A percentile compares a stretch with the other conserved stretches of the same genome.
These are phyloP conservation scores for Tagetes erecta DNA, from an alignment of 129 eudicot species.

Conservation along the genomic window DNA sequence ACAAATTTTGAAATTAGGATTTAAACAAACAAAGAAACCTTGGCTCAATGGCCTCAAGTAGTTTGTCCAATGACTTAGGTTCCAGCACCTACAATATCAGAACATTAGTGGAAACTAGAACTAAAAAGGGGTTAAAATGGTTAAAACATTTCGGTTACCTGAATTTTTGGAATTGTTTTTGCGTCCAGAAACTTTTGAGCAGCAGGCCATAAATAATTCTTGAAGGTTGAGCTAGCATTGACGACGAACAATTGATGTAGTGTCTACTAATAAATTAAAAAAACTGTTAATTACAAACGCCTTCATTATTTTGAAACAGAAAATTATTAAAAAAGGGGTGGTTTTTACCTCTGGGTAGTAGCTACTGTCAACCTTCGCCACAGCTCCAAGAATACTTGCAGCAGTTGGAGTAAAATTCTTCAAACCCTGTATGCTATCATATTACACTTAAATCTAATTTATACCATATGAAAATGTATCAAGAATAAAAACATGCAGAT, in stretches of 20 bases:
- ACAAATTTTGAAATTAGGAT: slow-evolving; percentile 11
- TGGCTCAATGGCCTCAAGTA: slow-evolving; percentile 65
- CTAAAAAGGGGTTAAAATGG: not conserved
- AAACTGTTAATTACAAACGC: slow-evolving; percentile 2
- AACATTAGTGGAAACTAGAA: slow-evolving; percentile 2
- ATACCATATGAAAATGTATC: not conserved
- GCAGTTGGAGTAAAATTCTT: slow-evolving; percentile 77
- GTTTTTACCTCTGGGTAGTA: slow-evolving; percentile 84
- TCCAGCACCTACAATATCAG: slow-evolving; percentile 61
- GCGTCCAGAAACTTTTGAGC: slow-evolving; percentile 78
- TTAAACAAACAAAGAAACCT: slow-evolving; percentile 43
- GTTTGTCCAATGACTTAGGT: slow-evolving; percentile 60
- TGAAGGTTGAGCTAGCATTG: slow-evolving; percentile 79
- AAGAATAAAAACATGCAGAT: not conserved
- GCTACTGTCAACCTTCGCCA: slow-evolving; percentile 69
- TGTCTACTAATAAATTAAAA: slow-evolving; percentile 52
- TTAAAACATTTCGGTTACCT: slow-evolving; percentile 34
- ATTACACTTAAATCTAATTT: slow-evolving; percentile 15
- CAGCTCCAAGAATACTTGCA: slow-evolving; percentile 73
- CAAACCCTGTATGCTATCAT: slow-evolving; percentile 56
- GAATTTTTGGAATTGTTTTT: slow-evolving; percentile 69
- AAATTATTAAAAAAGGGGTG: not conserved
- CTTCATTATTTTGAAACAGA: not conserved
- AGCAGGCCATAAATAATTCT: slow-evolving; percentile 87
- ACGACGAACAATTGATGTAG: slow-evolving; percentile 75